Base-by-base conservation (phyloP, 2,329 filamentous ascomycete species). In the Arthroderma uncinatum region DNA sequence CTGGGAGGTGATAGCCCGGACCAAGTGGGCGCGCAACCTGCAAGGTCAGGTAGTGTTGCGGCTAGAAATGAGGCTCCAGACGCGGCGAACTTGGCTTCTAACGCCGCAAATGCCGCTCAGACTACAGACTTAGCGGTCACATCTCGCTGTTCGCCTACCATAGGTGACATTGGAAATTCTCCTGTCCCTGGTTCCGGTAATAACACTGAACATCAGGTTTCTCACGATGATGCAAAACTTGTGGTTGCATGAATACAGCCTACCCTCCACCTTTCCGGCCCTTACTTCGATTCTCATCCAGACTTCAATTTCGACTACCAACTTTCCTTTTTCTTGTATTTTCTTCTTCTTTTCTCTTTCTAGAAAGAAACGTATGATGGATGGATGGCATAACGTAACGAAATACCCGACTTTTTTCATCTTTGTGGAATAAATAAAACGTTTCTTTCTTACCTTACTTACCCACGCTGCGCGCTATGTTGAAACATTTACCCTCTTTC, bases 351-450 rank as follows among this genome's bases (percentile, higher is more conserved):
- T 50, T 50, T 12, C 25, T 33, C n/a, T 16, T 30, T 33, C 28
- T 7, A 23, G 25, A 50, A 50, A 50, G 47, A 50, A 50, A 30
- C 28, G 28, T 19, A 50, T 50, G 47, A 50, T 50, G 47, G 34
- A 37, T n/a, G 34, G 47, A 50, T 33, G 47, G 47, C 47, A 30
- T 50, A 50, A 50, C 47, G 47, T 25, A 50, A 50, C 47, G 28
- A 50, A 48, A 50, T 50, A 50, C 47, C 47, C 47, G 12, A n/a
- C 28, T 30, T 50, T 30, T 48, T 50, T 33, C 47, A 50, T 50
- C 44, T 33, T 50, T 50, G 47, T 50, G 47, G 28, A 50, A 50
- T 30, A 50, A n/a, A 50, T 50, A 50, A 50, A 50, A 50, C n/a
- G 25, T 50, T 33, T 50, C 47, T n/a, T 50, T 50, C 25, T 33